phyloP scores from a whole-genome alignment of 495 filamentous ascomycete genomes.

The Amphirosellinia nigrospora region DNA sequence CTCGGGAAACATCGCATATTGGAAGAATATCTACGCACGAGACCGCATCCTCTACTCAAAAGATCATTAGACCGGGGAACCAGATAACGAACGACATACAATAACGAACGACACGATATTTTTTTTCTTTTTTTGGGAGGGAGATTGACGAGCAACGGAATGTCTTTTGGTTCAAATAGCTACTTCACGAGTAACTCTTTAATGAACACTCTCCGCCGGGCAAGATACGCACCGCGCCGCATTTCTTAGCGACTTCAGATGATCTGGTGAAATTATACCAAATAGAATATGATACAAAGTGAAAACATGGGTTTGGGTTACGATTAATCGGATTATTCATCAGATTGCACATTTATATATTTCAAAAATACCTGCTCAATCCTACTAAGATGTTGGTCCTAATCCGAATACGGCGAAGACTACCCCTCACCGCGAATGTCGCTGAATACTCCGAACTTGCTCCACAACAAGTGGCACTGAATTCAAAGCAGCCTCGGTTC shows the following conservation, averaged over 20 bases:
- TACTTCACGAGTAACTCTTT: conserved; percentile 13
- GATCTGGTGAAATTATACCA: not conserved
- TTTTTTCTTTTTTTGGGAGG: not conserved
- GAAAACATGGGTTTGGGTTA: too few relatives aligned
- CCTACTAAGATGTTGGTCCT: not conserved
- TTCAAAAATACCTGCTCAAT: not conserved
- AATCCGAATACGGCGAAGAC: not conserved
- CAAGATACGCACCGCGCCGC: not conserved
- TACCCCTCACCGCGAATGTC: too few relatives aligned
- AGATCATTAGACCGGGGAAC: conserved; percentile 6
- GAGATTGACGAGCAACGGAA: not conserved
- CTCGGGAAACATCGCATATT: conserved; percentile 16
- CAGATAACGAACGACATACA: conserved; percentile 22
- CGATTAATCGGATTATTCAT: not conserved
- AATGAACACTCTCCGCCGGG: conserved; percentile 6
- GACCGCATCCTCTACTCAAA: conserved; percentile 20
- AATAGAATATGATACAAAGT: not conserved
- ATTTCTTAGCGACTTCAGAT: not conserved
- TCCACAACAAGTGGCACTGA: too few relatives aligned
- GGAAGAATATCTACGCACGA: conserved; percentile 19
- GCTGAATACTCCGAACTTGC: too few relatives aligned
- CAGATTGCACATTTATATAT: conserved; percentile 7
- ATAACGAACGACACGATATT: conserved; percentile 1
- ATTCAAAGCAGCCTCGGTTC: too few relatives aligned
- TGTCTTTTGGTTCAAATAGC: conserved; percentile 4